A percentile compares a stretch with the other conserved stretches of the same genome.
These are phyloP conservation scores for Hypoxylon sp. DNA, from an alignment of 2,329 filamentous ascomycete genomes.

Conservation along the genomic window DNA sequence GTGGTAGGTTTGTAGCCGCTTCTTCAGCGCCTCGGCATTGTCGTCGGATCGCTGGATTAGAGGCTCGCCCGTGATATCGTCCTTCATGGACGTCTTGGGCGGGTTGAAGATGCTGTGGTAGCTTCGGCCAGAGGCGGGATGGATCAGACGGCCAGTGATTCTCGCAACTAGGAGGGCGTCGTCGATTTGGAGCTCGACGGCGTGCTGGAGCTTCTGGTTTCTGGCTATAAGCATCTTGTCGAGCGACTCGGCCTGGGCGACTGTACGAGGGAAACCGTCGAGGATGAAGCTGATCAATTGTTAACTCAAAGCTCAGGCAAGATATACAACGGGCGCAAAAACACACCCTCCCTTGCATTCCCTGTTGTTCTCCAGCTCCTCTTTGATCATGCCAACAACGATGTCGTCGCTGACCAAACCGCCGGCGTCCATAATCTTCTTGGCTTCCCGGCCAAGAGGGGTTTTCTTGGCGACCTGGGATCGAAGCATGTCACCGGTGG, in stretches of 20 bases:
- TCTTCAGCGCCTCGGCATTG: slow-evolving; percentile 95
- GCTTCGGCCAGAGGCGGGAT: slow-evolving; percentile 94
- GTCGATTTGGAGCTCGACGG: slow-evolving; percentile 96
- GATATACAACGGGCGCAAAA: slow-evolving; percentile 7
- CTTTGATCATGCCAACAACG: slow-evolving; percentile 99
- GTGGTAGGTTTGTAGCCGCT: slow-evolving; percentile 94
- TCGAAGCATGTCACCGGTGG: slow-evolving; percentile 98
- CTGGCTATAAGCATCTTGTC: slow-evolving; percentile 87
- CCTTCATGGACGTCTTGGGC: slow-evolving; percentile 91
- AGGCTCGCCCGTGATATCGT: slow-evolving; percentile 96
- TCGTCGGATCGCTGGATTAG: slow-evolving; percentile 96
- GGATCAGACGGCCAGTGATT: slow-evolving; percentile 95
- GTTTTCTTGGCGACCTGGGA: slow-evolving; percentile 99
- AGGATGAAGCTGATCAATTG: slow-evolving; percentile 85
- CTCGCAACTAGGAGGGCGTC: slow-evolving; percentile 92
- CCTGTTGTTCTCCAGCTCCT: slow-evolving; percentile 90
- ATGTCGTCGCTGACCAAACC: slow-evolving; percentile 98
- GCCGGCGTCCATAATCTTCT: slow-evolving; percentile 99
- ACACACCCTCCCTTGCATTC: slow-evolving; percentile 97
- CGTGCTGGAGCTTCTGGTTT: slow-evolving; percentile 90
- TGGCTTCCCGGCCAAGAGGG: slow-evolving; percentile 90
- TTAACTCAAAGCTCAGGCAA: slow-evolving; percentile 28
- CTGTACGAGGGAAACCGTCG: slow-evolving; percentile 97
- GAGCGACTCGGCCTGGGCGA: slow-evolving; percentile 93
- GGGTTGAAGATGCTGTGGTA: slow-evolving; percentile 99